Evolutionary conservation across 257 asterid species (phyloP).

Genomic region (Osmanthus fragrans): DNA sequence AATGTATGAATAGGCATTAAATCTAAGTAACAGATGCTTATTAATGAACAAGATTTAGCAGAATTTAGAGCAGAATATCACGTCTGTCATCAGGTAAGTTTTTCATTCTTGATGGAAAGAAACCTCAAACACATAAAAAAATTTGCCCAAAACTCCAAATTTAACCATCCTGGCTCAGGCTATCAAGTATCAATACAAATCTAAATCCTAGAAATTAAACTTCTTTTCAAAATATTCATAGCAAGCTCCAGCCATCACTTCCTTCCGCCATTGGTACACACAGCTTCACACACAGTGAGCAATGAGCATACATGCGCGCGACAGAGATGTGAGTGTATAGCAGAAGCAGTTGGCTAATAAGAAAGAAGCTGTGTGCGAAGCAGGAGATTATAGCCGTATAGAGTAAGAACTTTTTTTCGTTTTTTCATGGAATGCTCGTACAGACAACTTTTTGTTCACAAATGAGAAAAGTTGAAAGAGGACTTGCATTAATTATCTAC

Average conservation of each 20-base stretch:
- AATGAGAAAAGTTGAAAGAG: too few species aligned
- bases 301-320: background rate
- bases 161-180: constrained; percentile 16
- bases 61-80: constrained; percentile 21
- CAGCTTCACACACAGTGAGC: background rate
- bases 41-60: constrained; percentile 9
- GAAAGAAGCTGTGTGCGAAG: background rate
- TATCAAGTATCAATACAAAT: constrained; percentile 26
- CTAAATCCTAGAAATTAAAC: constrained; percentile 28
- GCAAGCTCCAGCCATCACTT: constrained; percentile 50
- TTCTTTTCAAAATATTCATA: constrained; percentile 32
- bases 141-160: background rate
- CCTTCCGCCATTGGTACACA: constrained; percentile 37
- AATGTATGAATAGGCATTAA: background rate
- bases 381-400: background rate
- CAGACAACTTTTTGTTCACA: too few species aligned
- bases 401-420: background rate
- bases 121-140: background rate
- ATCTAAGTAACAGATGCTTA: constrained; percentile 1
- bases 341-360: constrained; percentile 26
- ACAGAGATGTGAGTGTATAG: constrained; percentile 16
- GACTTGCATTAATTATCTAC: too few species aligned
- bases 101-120: constrained; percentile 8
- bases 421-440: too few species aligned
- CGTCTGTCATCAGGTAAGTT: background rate